Base-by-base conservation (phyloP, 78 protist genomes). In the Chrysochromulina tobinii region DNA sequence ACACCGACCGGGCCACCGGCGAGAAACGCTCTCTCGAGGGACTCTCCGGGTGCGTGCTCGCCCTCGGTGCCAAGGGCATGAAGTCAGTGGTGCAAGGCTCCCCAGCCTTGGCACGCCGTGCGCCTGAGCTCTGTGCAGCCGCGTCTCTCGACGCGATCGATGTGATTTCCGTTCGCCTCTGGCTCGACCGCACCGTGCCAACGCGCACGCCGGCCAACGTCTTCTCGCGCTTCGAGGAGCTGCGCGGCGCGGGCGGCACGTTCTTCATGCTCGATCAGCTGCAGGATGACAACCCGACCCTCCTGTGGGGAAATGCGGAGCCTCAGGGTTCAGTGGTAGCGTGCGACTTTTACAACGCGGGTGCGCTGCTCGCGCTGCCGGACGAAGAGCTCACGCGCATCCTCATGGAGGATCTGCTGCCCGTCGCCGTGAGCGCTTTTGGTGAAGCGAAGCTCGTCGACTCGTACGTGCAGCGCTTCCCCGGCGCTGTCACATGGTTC, bases 261-360 rank as follows among this genome's bases (percentile, higher is more conserved):
- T 90, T 90, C 79, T 90, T 90, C 92, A 75, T 90, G 87, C 92
- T 90, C 4, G 92, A 90, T 54, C 92, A 90, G 88, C 84, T 81
- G 57, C 92, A 83, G 64, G 73, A 67, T 23, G 73, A 67, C 14
- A 38, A 3, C 23, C 9, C 20, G 8, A 6, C 15, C 11, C 64
- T n/a, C 18, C 69, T 73, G 21, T 89, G 91, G 91, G 91, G 86
- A 53, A 86, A 79, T 5, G 91, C 66, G 18, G 20, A 0, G 27
- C 61, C 85, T 21, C 93, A 90, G 20, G 93, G 93, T 27, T 89
- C 92, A 11, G 93, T 90, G 54, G 69, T 90, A 38, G 57, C 89
- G 5, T 90, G 93, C 89, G 93, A 90, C 38, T 67, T 90, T 58
- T 90, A 90, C 81, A 90, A 90, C 83, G 81, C 89, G 6, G 93